Percentiles rank a stretch among this genome's conserved stretches.
phyloP scores from a whole-genome alignment of 139 green algal species.

The Coccomyxa sp. region DNA sequence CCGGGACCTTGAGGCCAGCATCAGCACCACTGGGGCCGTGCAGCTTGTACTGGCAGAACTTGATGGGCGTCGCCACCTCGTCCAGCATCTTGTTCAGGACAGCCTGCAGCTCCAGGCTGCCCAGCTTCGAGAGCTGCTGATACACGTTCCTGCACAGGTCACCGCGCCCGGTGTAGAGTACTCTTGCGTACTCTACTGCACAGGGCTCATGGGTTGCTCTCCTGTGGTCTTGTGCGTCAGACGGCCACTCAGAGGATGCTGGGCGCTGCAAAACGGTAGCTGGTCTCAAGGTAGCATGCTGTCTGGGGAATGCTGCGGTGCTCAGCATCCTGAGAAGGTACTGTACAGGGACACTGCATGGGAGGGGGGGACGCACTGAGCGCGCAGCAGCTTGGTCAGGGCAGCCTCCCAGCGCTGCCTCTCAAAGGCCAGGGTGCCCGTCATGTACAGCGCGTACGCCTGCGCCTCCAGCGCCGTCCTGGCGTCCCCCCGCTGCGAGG shows the following conservation, averaged over 20 bases:
- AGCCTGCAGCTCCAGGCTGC: constrained; percentile 61
- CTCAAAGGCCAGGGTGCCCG: constrained; percentile 72
- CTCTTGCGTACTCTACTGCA: background rate
- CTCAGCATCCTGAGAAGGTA: background rate
- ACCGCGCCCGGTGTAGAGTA: background rate
- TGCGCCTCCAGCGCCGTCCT: constrained; percentile 79
- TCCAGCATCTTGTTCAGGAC: constrained; percentile 74
- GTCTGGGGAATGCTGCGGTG: no score
- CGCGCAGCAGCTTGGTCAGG: constrained; percentile 57
- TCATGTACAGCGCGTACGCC: constrained; percentile 76
- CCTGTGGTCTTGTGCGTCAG: no score
- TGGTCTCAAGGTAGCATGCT: no score
- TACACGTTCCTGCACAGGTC: constrained; percentile 60
- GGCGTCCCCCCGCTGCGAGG: constrained; percentile 45
- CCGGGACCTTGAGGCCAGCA: background rate
- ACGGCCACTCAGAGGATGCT: no score
- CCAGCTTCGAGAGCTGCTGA: constrained; percentile 68
- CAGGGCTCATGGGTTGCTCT: no score
- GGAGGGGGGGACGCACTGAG: constrained; percentile 43
- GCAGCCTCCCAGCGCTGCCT: constrained; percentile 75
- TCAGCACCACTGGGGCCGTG: background rate
- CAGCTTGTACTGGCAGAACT: constrained; percentile 86
- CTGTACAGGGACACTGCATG: background rate
- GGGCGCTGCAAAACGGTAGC: no score
- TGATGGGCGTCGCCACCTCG: constrained; percentile 73